A percentile compares a stretch with the other conserved stretches of the same genome.
phyloP scores from a whole-genome alignment of 73 alveolate genomes.

The Symbiodinium natans region DNA sequence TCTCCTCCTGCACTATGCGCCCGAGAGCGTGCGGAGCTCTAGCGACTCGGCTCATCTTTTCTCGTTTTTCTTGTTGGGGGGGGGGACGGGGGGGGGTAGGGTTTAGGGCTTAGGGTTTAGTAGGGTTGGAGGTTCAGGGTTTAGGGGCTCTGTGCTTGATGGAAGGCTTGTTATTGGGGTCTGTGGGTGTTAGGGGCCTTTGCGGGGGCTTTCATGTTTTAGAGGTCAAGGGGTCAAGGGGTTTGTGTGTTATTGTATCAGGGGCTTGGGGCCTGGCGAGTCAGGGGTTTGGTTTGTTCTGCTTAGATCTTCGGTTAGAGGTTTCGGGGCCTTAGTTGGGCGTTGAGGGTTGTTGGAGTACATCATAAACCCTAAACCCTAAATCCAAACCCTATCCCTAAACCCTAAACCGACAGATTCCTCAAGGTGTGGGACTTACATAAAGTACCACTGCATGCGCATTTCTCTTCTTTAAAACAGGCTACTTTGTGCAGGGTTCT shows the following conservation, averaged over 20 bases:
- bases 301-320: neutral
- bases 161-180: neutral
- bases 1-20: neutral
- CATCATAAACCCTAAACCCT: neutral
- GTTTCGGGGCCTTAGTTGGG: neutral
- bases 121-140: neutral
- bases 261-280: neutral
- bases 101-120: no score
- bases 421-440: no score
- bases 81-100: no score
- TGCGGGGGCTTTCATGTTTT: no score
- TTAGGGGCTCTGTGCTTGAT: neutral
- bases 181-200: neutral
- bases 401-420: neutral
- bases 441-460: no score
- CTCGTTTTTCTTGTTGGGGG: no score
- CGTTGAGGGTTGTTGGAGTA: neutral
- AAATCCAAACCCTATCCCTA: neutral
- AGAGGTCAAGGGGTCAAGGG: no score
- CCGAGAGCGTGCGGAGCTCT: slow-evolving; percentile 22
- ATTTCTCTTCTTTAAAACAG: no score
- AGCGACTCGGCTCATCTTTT: neutral
- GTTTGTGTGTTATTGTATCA: no score
- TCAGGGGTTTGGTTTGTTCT: neutral
- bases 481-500: no score